These are phyloP conservation scores for Lactarius indigo DNA, from an alignment of 768 basidiomycete genomes.

Conservation along the genomic window DNA sequence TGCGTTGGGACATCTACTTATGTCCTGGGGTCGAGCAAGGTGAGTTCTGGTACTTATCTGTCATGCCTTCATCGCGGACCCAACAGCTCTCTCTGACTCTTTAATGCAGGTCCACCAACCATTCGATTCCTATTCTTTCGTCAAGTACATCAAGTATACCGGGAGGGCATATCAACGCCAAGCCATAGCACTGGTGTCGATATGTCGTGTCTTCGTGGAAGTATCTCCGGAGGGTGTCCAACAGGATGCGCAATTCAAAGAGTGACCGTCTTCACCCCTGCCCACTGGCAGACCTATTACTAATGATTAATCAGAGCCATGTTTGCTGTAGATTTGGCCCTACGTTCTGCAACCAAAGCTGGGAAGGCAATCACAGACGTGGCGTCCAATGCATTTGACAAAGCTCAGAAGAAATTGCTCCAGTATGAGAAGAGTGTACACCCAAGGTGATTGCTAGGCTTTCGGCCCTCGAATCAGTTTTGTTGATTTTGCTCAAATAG, in stretches of 20 bases:
- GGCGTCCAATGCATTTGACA: constrained; percentile 5
- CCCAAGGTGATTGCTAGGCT: not conserved
- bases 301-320: constrained; percentile 1
- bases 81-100: not conserved
- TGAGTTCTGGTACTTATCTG: not conserved
- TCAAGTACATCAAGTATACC: not conserved
- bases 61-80: not conserved
- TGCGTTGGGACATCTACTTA: not conserved
- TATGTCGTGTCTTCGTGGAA: constrained; percentile 2
- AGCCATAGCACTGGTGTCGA: constrained; percentile 10
- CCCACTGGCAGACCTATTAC: not conserved
- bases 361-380: constrained; percentile 1
- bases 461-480: too few species aligned
- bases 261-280: not conserved
- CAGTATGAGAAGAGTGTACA: constrained; percentile 4
- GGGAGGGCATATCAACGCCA: constrained; percentile 14
- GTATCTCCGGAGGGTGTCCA: not conserved
- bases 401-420: not conserved
- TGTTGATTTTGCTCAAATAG: not conserved
- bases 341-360: constrained; percentile 7
- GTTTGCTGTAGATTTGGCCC: not conserved
- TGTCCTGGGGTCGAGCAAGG: not conserved
- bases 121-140: not conserved
- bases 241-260: not conserved
- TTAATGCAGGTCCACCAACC: constrained; percentile 5